Evolutionary conservation across 768 basidiomycete species (phyloP).

Genomic region (Coprinellus micaceus): DNA sequence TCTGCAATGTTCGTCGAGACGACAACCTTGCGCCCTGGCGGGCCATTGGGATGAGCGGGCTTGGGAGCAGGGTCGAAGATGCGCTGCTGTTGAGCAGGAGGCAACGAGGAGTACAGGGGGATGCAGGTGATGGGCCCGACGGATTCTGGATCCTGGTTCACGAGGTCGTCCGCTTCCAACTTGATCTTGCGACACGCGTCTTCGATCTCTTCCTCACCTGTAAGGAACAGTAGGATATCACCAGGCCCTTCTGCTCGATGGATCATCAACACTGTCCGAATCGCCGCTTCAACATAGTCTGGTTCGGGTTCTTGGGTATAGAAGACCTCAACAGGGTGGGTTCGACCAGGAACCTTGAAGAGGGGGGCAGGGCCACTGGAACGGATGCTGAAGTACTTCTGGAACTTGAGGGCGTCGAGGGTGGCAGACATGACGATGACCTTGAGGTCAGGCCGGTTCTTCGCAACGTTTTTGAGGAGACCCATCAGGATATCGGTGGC

Average conservation of each 20-base stretch:
- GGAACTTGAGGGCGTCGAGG: conserved; percentile 94
- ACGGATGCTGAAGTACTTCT: conserved; percentile 78
- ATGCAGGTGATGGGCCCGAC: conserved; percentile 89
- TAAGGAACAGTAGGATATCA: conserved; percentile 91
- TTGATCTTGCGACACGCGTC: conserved; percentile 94
- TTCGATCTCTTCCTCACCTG: conserved; percentile 98
- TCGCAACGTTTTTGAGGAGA: conserved; percentile 80
- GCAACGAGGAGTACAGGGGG: conserved; percentile 92
- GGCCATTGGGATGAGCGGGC: conserved; percentile 56
- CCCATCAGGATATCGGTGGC: conserved; percentile 99
- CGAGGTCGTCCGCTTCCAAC: conserved; percentile 81
- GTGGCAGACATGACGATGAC: conserved; percentile 99
- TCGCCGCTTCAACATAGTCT: conserved; percentile 96
- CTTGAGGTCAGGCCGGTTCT: conserved; percentile 83
- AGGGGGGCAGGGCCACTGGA: conserved; percentile 56
- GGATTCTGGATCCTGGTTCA: conserved; percentile 62
- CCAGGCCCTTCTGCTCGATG: conserved; percentile 93
- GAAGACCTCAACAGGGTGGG: conserved; percentile 94
- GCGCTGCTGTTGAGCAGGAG: conserved; percentile 90
- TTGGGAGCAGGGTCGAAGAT: conserved; percentile 90
- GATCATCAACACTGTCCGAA: conserved; percentile 94
- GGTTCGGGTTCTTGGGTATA: conserved; percentile 90
- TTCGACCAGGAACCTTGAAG: conserved; percentile 89
- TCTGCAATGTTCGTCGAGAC: conserved; percentile 97
- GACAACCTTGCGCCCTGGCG: conserved; percentile 90